Evolutionary conservation across 1,284 basidiomycete species (phyloP), one percentile per base, ranked within the genome.

Genomic region (Trametes versicolor): DNA sequence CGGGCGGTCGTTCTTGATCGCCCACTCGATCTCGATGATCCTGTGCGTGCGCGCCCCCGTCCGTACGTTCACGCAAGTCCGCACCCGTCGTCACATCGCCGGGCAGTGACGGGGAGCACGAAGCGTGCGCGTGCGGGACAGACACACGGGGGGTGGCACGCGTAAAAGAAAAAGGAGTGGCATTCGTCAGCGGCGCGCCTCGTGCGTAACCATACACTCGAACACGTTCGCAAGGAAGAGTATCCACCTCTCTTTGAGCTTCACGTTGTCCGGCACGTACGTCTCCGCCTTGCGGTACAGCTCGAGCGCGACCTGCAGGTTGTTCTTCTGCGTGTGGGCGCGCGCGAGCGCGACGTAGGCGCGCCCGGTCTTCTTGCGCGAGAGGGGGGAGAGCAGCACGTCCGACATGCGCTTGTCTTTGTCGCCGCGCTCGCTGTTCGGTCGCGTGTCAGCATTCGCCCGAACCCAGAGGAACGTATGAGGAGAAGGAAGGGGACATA

Each of bases 181-280:
- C 49, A 62, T 59, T 65, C 32, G 64, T 45, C 41, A 63, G 54
- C 57, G 63, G 25, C 54, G 36, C 58, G 66, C 21, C 65, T 70
- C 61, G 60, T 57, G 67, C 74, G 82, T 79, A 81, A 78, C 70
- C 82, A 83, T 80, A 81, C 81, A 78, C 80, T 83, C 76, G 81
- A 87, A 82, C 52, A 87, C 82, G 75, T 85, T 77, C 74, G 86
- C 75, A 75, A 87, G 76, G 74, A 88, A 86, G 80, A 84, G 80
- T 82, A 88, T 89, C 84, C 84, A 92, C 91, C 92, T 91, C 82
- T 92, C 90, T 85, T 88, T 88, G 60, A 93, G 83, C 75, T 92
- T 92, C 77, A 85, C 76, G 72, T 93, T 93, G 68, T 92, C 89
- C 21, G 92, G 91, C 59, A 92, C 90, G 70, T 92, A 93, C 10